Conservation (phyloP, 169 alveolate species). For the Plasmodium coatneyi region DNA sequence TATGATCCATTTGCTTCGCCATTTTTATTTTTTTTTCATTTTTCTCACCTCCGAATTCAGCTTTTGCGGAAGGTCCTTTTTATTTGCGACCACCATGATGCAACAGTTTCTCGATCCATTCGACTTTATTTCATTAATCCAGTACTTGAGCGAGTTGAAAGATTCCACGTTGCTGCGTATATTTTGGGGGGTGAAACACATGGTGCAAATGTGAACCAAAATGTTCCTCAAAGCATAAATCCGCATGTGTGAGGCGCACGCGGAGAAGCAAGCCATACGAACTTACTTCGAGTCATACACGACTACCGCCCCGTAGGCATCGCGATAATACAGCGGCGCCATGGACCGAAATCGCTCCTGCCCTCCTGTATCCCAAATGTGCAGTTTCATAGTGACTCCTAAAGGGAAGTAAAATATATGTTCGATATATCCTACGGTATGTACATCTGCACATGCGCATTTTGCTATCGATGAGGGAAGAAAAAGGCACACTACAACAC, state of each 20-base stretch:
- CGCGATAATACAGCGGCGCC: slow-evolving; percentile 92
- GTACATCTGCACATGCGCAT: background rate
- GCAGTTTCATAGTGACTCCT: slow-evolving; percentile 86
- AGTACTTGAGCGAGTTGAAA: slow-evolving; percentile 79
- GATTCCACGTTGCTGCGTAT: slow-evolving; percentile 72
- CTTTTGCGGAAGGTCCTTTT: slow-evolving; percentile 78
- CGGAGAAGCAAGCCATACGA: slow-evolving; percentile 28
- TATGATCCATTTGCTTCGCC: background rate
- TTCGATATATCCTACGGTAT: background rate
- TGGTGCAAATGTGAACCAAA: background rate
- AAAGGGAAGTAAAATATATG: background rate
- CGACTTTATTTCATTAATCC: slow-evolving; percentile 83
- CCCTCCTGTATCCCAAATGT: slow-evolving; percentile 97
- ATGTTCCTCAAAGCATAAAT: background rate
- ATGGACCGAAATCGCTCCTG: slow-evolving; percentile 91
- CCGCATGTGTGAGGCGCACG: background rate
- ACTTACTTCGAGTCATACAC: slow-evolving; percentile 89
- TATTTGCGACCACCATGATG: slow-evolving; percentile 84
- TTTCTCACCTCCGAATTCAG: slow-evolving; percentile 66
- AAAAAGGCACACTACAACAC: background rate
- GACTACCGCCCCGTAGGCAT: slow-evolving; percentile 91
- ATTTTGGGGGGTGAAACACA: background rate
- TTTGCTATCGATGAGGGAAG: background rate
- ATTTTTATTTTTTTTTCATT: background rate
- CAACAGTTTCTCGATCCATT: slow-evolving; percentile 82